Base-by-base conservation (phyloP, 805 yeast species). In the Yueomyces sinensis region DNA sequence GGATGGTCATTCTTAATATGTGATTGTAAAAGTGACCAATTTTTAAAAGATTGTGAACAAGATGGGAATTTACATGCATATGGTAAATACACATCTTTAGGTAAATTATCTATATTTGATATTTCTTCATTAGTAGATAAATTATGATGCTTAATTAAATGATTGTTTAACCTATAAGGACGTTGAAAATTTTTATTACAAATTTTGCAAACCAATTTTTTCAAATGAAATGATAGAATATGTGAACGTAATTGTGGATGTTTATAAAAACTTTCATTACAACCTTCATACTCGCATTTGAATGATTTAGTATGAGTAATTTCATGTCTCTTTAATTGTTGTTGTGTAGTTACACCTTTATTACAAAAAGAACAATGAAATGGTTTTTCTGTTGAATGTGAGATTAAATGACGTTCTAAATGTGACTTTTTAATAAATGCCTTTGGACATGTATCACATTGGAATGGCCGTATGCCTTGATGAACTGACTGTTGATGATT, bases 281-380 rank as follows among this genome's bases (percentile, higher is more conserved):
- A 91, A 3, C 64, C 72, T 17, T 67, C 76, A 42, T 67, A 61
- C 2, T 67, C 46, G 53, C 95, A 84, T 17, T 42, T 40, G 46
- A 76, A 77, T 1, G 83, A 70, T 42, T 68, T 66, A 4, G 74
- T 73, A 52, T 91, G 97, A 2, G 94, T 79, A 27, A 71, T 67
- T 56, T 78, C 84, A 54, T 91, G 98, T 35, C 95, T 67, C 41
- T 68, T 72, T 37, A 84, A 62, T 49, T 87, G 96, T 58, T 91
- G 97, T 34, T 54, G 54, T 0, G 94, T 69, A 34, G 76, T 77
- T 34, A 82, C 78, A 3, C 95, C 94, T 54, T 84, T 86, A 1
- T 77, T 76, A 52, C 98, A 91, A 1, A 66, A 52, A 0, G 73
- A 54, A 49, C 97, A 87, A 29, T 66, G 70, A 49, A 68, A 75